Percentiles rank a stretch among this genome's conserved stretches.
phyloP scores from a whole-genome alignment of 129 eudicot species.

The Artemisia argyi region DNA sequence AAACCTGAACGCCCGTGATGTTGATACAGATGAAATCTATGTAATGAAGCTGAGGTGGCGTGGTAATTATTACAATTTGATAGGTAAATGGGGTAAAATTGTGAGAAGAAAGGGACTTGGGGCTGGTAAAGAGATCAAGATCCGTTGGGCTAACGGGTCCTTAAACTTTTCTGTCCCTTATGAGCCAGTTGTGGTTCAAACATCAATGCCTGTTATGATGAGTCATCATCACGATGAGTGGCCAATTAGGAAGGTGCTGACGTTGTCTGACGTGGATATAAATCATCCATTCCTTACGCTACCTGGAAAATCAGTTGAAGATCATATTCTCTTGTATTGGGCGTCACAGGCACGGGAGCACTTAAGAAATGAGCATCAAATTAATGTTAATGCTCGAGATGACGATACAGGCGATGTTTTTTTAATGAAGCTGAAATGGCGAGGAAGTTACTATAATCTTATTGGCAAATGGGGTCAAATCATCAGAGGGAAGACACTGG shows the following conservation, averaged over 20 bases:
- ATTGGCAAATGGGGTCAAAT: conserved; percentile 73
- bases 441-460: conserved; percentile 53
- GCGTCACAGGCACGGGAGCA: conserved; percentile 75
- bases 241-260: conserved; percentile 79
- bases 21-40: conserved; percentile 12
- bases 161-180: conserved; percentile 70
- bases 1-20: conserved; percentile 47
- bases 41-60: conserved; percentile 65
- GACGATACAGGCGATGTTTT: conserved; percentile 68
- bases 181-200: conserved; percentile 33
- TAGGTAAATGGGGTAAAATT: conserved; percentile 86
- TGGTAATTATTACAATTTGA: conserved; percentile 72
- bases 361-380: conserved; percentile 63
- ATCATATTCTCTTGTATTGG: conserved; percentile 76
- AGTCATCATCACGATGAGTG: conserved; percentile 53
- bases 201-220: conserved; percentile 14
- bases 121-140: conserved; percentile 57
- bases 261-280: conserved; percentile 79
- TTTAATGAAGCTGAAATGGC: conserved; percentile 72
- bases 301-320: conserved; percentile 66
- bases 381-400: conserved; percentile 69
- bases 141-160: conserved; percentile 76
- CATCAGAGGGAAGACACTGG: conserved; percentile 67
- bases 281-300: conserved; percentile 56
- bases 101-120: conserved; percentile 47